Evolutionary conservation across 805 yeast genomes (phyloP), one percentile per base, ranked within the genome.

Genomic region (Kuraishia ogatae): DNA sequence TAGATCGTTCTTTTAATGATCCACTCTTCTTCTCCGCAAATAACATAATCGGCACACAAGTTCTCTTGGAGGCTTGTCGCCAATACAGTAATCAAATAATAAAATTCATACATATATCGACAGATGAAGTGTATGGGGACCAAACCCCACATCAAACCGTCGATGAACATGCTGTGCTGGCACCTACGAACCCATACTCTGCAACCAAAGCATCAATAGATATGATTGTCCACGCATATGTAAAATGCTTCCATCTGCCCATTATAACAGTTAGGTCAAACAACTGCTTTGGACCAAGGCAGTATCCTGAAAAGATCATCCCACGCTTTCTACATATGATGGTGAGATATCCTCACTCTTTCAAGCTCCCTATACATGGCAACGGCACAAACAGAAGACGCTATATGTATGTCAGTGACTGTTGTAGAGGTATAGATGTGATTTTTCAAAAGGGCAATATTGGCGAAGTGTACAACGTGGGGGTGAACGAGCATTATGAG

Each of bases 91-190:
- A n/a, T 47, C 51, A 51, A 15, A 54, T 69, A 10, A 56, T 52
- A 19, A 54, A 61, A 15, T 68, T 78, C 48, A 52, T 80, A 5
- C 83, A 81, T 60, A 68, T 81, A 50, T 81, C 85, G 10, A 81
- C 85, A 0, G 85, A 81, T 61, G 85, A 81, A 58, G 85, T 81
- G 0, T 81, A 81, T 58, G 85, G 85, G 1, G 83, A 80, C 56
- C 48, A 46, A n/a, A 11, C 11, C 10, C 10, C 35, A 28, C 61
- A 61, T 11, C 69, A 65, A 11, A 28, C 11, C 10, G 35, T 11
- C 35, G 65, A 65, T 48, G 84, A 80, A 60, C 39, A 61, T 0
- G 64, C 73, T 5, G 58, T 59, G 0, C 61, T 81, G n/a, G 62
- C 66, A n/a, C 85, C 85, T 1, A 75, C 85, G 0, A 80, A 79